A percentile compares a stretch with the other conserved stretches of the same genome.
These are phyloP conservation scores for Nematocida ironsii DNA, from an alignment of 371 early-diverging fungal genomes.

Conservation along the genomic window DNA sequence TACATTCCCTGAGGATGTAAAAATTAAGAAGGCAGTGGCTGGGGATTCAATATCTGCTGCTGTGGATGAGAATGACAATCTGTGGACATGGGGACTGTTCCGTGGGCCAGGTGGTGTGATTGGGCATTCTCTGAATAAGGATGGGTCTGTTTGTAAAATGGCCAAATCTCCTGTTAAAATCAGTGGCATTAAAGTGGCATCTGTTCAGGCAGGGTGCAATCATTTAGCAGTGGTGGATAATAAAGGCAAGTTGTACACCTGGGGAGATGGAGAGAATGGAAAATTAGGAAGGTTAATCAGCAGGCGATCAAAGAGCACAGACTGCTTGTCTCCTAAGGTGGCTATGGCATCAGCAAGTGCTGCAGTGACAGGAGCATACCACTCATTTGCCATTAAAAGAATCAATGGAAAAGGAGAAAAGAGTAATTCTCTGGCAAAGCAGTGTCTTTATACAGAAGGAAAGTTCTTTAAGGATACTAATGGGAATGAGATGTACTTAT, in stretches of 20 bases:
- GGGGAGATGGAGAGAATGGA: constrained; percentile 82
- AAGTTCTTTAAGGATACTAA: background rate
- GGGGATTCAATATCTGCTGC: constrained; percentile 86
- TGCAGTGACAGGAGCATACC: constrained; percentile 48
- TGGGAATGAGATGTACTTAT: constrained; percentile 12
- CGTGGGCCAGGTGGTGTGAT: constrained; percentile 73
- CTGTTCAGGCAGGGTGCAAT: constrained; percentile 81
- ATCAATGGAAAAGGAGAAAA: background rate
- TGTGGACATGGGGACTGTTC: constrained; percentile 92
- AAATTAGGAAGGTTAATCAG: constrained; percentile 22
- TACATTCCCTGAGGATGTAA: constrained; percentile 72
- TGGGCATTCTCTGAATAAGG: constrained; percentile 71
- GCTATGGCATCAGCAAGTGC: background rate
- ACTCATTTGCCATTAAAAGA: constrained; percentile 36
- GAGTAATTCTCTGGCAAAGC: background rate
- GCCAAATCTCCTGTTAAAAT: constrained; percentile 74
- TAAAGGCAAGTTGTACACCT: constrained; percentile 78
- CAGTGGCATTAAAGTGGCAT: constrained; percentile 71
- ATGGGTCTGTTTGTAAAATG: constrained; percentile 64
- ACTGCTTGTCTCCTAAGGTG: constrained; percentile 15
- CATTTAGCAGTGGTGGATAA: constrained; percentile 79
- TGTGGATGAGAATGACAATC: constrained; percentile 76
- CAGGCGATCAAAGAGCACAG: background rate
- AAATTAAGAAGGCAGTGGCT: constrained; percentile 74
- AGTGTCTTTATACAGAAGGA: constrained; percentile 6